Base-by-base conservation (phyloP, 805 yeast genomes). In the Candida multigemmis region DNA sequence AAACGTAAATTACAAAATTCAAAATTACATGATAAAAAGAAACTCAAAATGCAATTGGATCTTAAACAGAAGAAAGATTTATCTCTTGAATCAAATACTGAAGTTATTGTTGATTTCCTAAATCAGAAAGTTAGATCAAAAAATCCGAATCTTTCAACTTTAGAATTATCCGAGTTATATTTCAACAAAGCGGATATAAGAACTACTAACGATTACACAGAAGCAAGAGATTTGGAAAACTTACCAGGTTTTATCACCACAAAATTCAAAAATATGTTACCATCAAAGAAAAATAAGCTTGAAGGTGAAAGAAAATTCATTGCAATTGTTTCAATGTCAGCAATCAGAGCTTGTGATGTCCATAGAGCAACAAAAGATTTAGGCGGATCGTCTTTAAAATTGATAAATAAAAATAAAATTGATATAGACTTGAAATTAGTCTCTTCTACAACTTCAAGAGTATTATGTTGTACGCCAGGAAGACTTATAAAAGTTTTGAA, bases 291-390 rank as follows among this genome's bases (percentile, higher is more conserved):
- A 23, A 50, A 41, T 28, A 41, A 31, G 37, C 38, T 34, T 28
- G 14, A 34, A 28, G 19, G 42, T 10, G 60, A 54, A 17, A 50
- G 68, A 16, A 65, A 68, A 28, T 57, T 67, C 53, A 47, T 74
- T 36, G 51, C 77, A 10, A 52, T 77, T 2, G 42, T 79, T 10
- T 68, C 87, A 1, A 68, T 80, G 62, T 83, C 94, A 0, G 91
- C 94, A 7, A 59, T 85, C 14, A 67, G 96, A 38, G 91, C 85
- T 2, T 89, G 96, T 43, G 96, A 87, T 42, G 66, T 85, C 3
- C 78, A 71, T 44, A 68, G 94, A 37, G 74, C 81, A 1, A 50
- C 70, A 28, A 63, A 53, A 46, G 65, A 41, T 30, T 33, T 60
- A n/a, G 41, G 59, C 21, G 66, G 72, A 7, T 70, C 76, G 0